Conservation (phyloP, 2,329 filamentous ascomycete species). For the Fusarium sp. region DNA sequence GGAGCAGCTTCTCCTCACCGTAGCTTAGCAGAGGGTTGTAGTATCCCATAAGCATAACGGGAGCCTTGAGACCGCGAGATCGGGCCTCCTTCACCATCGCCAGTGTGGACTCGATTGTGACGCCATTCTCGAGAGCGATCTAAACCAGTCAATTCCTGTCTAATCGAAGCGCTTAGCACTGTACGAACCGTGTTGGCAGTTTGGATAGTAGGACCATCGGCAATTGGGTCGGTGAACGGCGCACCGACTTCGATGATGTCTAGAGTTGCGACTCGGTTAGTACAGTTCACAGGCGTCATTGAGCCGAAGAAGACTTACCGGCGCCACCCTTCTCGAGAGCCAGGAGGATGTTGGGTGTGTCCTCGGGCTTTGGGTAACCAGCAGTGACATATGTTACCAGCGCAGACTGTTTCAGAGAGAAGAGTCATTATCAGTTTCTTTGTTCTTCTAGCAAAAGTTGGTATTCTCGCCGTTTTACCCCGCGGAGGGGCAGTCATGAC, state of each 20-base stretch:
- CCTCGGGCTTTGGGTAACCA: constrained; percentile 84
- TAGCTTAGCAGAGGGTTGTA: constrained; percentile 97
- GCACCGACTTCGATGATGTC: constrained; percentile 96
- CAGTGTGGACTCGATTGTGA: constrained; percentile 81
- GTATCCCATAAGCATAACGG: constrained; percentile 97
- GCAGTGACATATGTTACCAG: constrained; percentile 97
- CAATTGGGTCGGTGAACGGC: constrained; percentile 97
- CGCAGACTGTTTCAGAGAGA: constrained; percentile 66
- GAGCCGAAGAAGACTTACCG: constrained; percentile 63
- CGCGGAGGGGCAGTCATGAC: constrained; percentile 43
- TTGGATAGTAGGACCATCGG: constrained; percentile 97
- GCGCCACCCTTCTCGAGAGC: constrained; percentile 93
- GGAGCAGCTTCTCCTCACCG: constrained; percentile 87
- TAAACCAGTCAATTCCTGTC: constrained; percentile 41
- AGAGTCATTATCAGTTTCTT: constrained; percentile 33
- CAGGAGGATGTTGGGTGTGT: constrained; percentile 84
- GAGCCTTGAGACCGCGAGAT: constrained; percentile 77
- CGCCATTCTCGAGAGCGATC: constrained; percentile 84
- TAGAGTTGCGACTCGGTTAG: constrained; percentile 29
- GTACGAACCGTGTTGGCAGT: constrained; percentile 82
- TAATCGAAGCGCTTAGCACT: background rate
- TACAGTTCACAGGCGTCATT: constrained; percentile 3
- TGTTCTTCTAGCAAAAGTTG: background rate
- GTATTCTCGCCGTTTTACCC: constrained; percentile 27
- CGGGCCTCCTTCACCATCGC: constrained; percentile 86